Evolutionary conservation across 140 eudicot species (phyloP), one percentile per base, ranked within the genome.

Genomic region (Oenanthe javanica): DNA sequence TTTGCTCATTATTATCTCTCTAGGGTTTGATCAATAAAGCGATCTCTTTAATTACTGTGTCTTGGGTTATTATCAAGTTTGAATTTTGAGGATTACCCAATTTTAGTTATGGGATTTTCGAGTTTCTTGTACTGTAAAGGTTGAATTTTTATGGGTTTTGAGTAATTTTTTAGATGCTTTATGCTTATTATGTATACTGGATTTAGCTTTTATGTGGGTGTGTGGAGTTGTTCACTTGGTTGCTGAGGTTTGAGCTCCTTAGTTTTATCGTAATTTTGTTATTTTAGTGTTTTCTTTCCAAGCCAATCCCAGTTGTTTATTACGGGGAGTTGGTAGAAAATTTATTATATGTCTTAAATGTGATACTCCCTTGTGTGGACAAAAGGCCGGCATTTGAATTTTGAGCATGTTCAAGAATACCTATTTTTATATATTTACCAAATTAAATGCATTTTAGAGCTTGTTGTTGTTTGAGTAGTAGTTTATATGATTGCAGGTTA

Each of bases 21-120:
- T 45, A 45, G 46, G 76, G 52, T 11, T 72, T 43, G 51, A 43
- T 43, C 76, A 72, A 18, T 42, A 72, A 0, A 18, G 42, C 4
- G 75, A 79, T 79, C 81, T n/a, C 72, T 77, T 51, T 36, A 45
- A 77, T 16, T 12, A 40, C 15, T 74, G 61, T 27, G 49, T 59
- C 80, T 45, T 73, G 79, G 79, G 79, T 81, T 54, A 7, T 5
- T 45, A 61, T 73, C 9, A n/a, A 19, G 54, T n/a, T 13, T 27
- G 9, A 12, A 25, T 40, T 63, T 63, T 79, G 57, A 79, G 0
- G 55, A 47, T 18, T 73, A 45, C 55, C 77, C 81, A n/a, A 14
- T 42, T 40, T 57, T n/a, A 59, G 49, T 69, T 74, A 25, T 57
- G 45, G 64, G 84, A 57, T 81, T 80, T 49, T 16, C 14, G 40